phyloP scores from a whole-genome alignment of 176 grass and related monocot species.

The Carex kokanica region DNA sequence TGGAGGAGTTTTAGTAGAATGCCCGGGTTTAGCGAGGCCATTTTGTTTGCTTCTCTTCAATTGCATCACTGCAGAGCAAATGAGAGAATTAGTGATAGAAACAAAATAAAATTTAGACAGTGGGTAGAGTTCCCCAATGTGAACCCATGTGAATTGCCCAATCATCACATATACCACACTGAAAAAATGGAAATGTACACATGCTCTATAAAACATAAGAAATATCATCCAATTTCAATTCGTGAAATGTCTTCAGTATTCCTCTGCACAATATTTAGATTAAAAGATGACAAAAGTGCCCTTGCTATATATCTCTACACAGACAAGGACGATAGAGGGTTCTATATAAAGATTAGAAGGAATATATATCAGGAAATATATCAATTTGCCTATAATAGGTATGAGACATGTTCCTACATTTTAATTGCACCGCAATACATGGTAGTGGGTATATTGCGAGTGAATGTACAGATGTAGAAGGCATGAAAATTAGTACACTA shows the following conservation, averaged over 20 bases:
- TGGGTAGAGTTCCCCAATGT: background rate
- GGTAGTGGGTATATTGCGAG: background rate
- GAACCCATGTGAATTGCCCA: background rate
- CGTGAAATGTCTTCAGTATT: background rate
- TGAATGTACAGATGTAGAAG: background rate
- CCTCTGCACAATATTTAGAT: background rate
- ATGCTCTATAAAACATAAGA: background rate
- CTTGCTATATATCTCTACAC: background rate
- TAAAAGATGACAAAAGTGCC: background rate
- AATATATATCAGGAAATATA: background rate
- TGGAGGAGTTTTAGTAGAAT: constrained; percentile 87
- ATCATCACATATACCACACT: background rate
- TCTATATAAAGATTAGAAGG: background rate
- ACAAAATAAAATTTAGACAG: background rate
- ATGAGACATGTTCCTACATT: background rate
- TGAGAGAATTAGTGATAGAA: background rate
- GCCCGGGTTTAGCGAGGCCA: constrained; percentile 72
- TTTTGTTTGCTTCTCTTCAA: constrained; percentile 39
- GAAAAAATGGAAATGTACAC: background rate
- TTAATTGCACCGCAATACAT: background rate
- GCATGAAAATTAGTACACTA: background rate
- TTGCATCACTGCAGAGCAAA: constrained; percentile 21
- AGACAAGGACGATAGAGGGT: background rate
- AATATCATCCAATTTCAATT: background rate
- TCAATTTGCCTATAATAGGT: background rate